Evolutionary conservation across 345 rosid genomes (phyloP).

Genomic region (Pugionium cornutum): DNA sequence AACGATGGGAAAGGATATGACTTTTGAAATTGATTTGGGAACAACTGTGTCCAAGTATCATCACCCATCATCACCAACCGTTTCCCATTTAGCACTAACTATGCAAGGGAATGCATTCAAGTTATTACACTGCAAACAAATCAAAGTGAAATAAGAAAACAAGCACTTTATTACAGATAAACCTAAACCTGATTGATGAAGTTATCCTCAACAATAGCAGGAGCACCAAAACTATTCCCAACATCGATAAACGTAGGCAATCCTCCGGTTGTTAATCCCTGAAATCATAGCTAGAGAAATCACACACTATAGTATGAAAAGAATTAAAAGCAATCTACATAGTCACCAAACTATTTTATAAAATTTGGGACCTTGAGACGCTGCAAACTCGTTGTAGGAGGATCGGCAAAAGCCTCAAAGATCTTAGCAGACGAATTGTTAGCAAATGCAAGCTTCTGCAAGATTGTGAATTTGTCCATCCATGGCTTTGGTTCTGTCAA

Average conservation of each 20-base stretch:
- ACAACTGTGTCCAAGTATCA: conserved; percentile 88
- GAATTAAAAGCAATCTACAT: neutral
- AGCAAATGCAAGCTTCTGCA: conserved; percentile 64
- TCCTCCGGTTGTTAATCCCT: conserved; percentile 96
- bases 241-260: conserved; percentile 92
- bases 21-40: conserved; percentile 79
- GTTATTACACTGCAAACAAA: neutral
- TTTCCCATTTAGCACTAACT: conserved; percentile 81
- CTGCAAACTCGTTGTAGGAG: conserved; percentile 94
- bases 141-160: neutral
- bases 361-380: conserved; percentile 63
- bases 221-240: conserved; percentile 93
- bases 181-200: conserved; percentile 66
- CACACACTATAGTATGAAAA: conserved; percentile 3
- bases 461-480: conserved; percentile 77
- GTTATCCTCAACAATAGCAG: conserved; percentile 89
- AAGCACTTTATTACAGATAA: neutral
- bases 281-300: conserved; percentile 2
- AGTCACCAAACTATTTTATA: neutral
- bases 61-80: conserved; percentile 93
- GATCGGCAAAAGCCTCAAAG: conserved; percentile 95
- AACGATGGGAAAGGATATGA: conserved; percentile 94
- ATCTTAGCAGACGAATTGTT: conserved; percentile 68
- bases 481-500: conserved; percentile 65
- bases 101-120: conserved; percentile 24